phyloP scores from a whole-genome alignment of 345 rosid species.

The Carallia pectinifolia region DNA sequence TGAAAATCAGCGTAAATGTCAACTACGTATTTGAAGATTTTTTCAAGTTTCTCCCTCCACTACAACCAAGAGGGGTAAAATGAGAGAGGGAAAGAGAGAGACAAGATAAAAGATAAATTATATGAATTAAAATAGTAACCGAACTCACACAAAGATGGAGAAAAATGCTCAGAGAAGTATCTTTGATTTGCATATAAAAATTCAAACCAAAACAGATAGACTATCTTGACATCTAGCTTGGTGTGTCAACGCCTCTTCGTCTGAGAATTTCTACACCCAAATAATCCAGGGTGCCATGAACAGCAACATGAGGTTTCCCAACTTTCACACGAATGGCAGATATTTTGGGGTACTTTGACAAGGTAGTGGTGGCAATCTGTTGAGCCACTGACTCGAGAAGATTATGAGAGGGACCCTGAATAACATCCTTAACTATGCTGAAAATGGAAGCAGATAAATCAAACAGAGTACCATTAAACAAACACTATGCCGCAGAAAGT shows the following conservation, averaged over 20 bases:
- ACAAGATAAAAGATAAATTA: no score
- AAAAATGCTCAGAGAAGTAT: no score
- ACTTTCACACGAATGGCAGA: conserved; percentile 1
- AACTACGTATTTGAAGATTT: no score
- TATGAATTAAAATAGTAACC: no score
- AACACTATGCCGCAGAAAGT: background rate
- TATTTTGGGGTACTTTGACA: background rate
- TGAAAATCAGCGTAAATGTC: no score
- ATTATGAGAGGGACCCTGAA: conserved; percentile 64
- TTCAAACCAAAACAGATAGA: no score
- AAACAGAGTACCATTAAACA: background rate
- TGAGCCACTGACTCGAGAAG: conserved; percentile 29
- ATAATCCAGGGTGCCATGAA: background rate
- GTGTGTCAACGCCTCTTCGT: background rate
- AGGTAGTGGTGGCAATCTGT: background rate
- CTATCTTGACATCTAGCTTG: background rate
- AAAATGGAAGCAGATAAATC: background rate
- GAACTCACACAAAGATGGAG: no score
- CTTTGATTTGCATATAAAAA: no score
- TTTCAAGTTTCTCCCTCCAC: no score
- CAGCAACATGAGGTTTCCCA: conserved; percentile 5
- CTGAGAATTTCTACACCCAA: conserved; percentile 5
- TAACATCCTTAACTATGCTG: conserved; percentile 67
- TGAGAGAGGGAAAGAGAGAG: no score
- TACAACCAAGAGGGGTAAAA: no score